These are phyloP conservation scores for Parascedosporium putredinis DNA, from an alignment of 2,329 filamentous ascomycete species.

Conservation along the genomic window DNA sequence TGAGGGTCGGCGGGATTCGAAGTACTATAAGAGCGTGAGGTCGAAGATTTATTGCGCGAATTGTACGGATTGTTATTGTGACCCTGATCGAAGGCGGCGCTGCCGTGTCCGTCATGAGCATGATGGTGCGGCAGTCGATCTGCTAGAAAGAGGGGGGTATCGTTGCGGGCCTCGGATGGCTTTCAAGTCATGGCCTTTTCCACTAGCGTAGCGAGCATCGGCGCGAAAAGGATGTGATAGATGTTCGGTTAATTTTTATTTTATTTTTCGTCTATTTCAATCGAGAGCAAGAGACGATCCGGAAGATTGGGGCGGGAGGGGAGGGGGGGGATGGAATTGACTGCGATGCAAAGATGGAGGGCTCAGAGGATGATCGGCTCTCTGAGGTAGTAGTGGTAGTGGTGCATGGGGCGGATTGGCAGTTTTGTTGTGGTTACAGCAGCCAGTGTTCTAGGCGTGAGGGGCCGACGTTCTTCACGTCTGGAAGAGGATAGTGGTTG, in stretches of 20 bases:
- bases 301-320: neutral
- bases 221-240: neutral
- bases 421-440: neutral
- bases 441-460: neutral
- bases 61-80: constrained; percentile 28
- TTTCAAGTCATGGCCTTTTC: neutral
- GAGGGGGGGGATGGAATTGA: neutral
- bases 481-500: constrained; percentile 1
- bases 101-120: constrained; percentile 43
- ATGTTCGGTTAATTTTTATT: too few relatives aligned
- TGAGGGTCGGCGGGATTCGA: constrained; percentile 12
- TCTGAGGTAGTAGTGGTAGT: neutral
- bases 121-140: constrained; percentile 15
- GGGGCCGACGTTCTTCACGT: constrained; percentile 1
- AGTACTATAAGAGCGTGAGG: constrained; percentile 13
- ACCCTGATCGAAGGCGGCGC: constrained; percentile 34
- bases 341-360: neutral
- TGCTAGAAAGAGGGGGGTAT: constrained; percentile 5
- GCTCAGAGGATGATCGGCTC: neutral
- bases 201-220: neutral
- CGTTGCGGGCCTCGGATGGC: neutral
- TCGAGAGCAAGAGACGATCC: neutral
- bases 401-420: neutral
- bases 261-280: neutral
- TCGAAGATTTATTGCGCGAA: constrained; percentile 19